Evolutionary conservation across 2,329 filamentous ascomycete genomes (phyloP).

Genomic region (Verticillium dahliae): DNA sequence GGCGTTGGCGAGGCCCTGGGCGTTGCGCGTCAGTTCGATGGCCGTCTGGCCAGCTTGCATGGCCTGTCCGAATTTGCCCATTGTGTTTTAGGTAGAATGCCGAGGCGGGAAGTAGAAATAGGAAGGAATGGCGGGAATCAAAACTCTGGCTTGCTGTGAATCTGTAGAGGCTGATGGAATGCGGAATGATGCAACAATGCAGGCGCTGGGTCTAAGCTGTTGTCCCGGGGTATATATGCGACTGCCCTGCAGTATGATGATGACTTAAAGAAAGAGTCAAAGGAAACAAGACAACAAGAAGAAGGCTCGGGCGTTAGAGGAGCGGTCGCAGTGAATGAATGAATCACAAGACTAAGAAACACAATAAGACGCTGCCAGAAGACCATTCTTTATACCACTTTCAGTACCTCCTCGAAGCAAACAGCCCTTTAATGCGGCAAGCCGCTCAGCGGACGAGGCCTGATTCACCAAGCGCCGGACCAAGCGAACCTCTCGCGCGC

Average conservation of each 20-base stretch:
- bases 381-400: constrained; percentile 2
- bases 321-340: neutral
- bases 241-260: neutral
- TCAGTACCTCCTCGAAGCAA: too few relatives aligned
- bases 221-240: neutral
- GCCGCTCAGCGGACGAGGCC: neutral
- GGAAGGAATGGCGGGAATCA: neutral
- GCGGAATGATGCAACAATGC: neutral
- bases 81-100: constrained; percentile 5
- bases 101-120: neutral
- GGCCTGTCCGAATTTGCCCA: constrained; percentile 21
- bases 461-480: constrained; percentile 3
- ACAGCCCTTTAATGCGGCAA: neutral
- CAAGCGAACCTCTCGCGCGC: neutral
- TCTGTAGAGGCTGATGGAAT: neutral
- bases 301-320: neutral
- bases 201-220: neutral
- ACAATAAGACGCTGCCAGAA: neutral
- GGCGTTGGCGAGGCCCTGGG: constrained; percentile 17
- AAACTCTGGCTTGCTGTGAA: neutral
- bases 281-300: too few relatives aligned
- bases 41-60: constrained; percentile 26
- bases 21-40: constrained; percentile 23
- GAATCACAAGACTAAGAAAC: neutral
- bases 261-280: neutral